These are phyloP conservation scores for Flaveria sonorensis DNA, from an alignment of 129 eudicot species.

Conservation along the genomic window DNA sequence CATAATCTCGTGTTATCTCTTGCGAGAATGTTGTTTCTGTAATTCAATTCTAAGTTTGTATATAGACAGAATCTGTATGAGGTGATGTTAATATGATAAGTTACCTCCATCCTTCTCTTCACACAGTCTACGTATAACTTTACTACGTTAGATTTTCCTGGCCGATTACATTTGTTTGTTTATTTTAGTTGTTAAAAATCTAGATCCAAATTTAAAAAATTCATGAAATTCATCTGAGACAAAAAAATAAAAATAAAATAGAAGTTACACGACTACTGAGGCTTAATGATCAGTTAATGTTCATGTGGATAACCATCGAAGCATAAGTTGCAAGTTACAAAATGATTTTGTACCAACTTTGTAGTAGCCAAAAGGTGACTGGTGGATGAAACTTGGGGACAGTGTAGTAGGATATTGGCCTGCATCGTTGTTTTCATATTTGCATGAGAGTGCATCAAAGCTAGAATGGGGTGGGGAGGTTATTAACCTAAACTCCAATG, in stretches of 20 bases:
- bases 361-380: conserved; percentile 78
- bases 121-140: no score
- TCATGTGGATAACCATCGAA: background rate
- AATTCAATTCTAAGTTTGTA: background rate
- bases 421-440: conserved; percentile 54
- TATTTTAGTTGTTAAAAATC: no score
- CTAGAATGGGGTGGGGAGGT: conserved; percentile 89
- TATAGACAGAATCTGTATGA: no score
- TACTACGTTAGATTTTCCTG: no score
- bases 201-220: no score
- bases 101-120: no score
- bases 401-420: conserved; percentile 87
- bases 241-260: background rate
- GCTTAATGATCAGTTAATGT: background rate
- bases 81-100: no score
- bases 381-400: conserved; percentile 88
- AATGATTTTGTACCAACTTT: background rate
- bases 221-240: background rate
- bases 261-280: background rate
- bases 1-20: background rate
- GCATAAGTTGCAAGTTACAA: background rate
- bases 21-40: background rate
- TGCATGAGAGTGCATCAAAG: conserved; percentile 57
- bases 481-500: conserved; percentile 62
- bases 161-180: no score